Evolutionary conservation across 345 rosid species (phyloP).

Genomic region (Diplotaxis tenuifolia): DNA sequence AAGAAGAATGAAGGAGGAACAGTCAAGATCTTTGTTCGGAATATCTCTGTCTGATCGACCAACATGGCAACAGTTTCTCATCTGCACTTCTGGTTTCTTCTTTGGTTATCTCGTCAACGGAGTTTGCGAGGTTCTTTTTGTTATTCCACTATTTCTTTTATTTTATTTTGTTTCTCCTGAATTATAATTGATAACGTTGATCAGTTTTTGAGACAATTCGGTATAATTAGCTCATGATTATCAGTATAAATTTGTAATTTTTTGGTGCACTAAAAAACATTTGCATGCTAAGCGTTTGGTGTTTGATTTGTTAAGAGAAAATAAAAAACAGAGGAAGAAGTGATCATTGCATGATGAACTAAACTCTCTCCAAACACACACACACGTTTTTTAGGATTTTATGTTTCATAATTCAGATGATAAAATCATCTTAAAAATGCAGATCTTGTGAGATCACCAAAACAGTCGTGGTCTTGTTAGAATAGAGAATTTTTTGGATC

Average conservation of each 20-base stretch:
- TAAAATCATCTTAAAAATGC: not conserved
- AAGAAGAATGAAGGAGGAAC: constrained; percentile 65
- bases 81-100: constrained; percentile 94
- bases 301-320: not conserved
- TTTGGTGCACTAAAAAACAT: not conserved
- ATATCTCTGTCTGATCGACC: constrained; percentile 71
- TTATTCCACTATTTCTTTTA: not conserved
- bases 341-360: constrained; percentile 23
- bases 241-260: not conserved
- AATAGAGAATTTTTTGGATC: constrained; percentile 15
- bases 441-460: not conserved
- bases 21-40: constrained; percentile 66
- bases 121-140: constrained; percentile 70
- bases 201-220: not conserved
- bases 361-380: constrained; percentile 9
- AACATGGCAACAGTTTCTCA: constrained; percentile 82
- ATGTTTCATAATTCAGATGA: not conserved
- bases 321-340: constrained; percentile 20
- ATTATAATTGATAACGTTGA: not conserved
- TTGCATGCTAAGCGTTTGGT: constrained; percentile 31
- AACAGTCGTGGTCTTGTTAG: constrained; percentile 15
- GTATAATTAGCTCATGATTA: not conserved
- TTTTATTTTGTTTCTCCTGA: not conserved
- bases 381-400: not conserved
- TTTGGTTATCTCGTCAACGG: constrained; percentile 95